These are phyloP conservation scores for Phytopythium helicoides DNA, from an alignment of 352 stramenopile species.

Conservation along the genomic window DNA sequence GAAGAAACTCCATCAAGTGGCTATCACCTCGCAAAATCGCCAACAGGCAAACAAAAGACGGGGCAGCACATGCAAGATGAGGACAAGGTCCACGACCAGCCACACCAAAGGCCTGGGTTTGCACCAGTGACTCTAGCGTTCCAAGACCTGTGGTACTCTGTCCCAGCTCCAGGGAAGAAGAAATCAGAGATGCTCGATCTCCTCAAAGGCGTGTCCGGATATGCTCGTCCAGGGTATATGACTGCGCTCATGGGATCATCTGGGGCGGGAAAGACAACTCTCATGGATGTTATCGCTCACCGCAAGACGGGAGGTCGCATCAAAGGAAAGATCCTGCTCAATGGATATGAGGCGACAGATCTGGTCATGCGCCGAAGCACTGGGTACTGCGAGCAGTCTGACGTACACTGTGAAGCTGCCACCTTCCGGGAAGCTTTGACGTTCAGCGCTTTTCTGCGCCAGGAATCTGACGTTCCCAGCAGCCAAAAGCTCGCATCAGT, in stretches of 20 bases:
- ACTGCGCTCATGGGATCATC: slow-evolving; percentile 63
- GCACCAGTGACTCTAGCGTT: slow-evolving; percentile 40
- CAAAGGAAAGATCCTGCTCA: slow-evolving; percentile 49
- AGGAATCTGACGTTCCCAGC: slow-evolving; percentile 29
- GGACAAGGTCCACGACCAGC: slow-evolving; percentile 9
- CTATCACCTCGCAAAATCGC: slow-evolving; percentile 26
- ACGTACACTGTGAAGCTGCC: slow-evolving; percentile 41
- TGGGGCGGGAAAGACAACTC: slow-evolving; percentile 35
- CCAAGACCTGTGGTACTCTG: slow-evolving; percentile 37
- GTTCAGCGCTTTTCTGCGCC: slow-evolving; percentile 87
- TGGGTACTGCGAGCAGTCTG: slow-evolving; percentile 55
- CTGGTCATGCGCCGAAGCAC: slow-evolving; percentile 43
- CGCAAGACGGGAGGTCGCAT: slow-evolving; percentile 30
- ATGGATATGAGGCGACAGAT: slow-evolving; percentile 41
- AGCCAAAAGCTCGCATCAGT: slow-evolving; percentile 38
- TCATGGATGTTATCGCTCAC: slow-evolving; percentile 40
- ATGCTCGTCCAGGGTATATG: slow-evolving; percentile 42
- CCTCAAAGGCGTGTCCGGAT: slow-evolving; percentile 74
- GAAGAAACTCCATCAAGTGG: neutral
- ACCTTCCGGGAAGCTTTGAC: slow-evolving; percentile 89
- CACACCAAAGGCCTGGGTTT: slow-evolving; percentile 14
- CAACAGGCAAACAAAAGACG: slow-evolving; percentile 12
- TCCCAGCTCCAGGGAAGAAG: slow-evolving; percentile 27
- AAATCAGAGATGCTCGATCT: slow-evolving; percentile 58
- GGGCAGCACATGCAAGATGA: slow-evolving; percentile 11